These are phyloP conservation scores for Russula lepida DNA, from an alignment of 768 basidiomycete species.

Conservation along the genomic window DNA sequence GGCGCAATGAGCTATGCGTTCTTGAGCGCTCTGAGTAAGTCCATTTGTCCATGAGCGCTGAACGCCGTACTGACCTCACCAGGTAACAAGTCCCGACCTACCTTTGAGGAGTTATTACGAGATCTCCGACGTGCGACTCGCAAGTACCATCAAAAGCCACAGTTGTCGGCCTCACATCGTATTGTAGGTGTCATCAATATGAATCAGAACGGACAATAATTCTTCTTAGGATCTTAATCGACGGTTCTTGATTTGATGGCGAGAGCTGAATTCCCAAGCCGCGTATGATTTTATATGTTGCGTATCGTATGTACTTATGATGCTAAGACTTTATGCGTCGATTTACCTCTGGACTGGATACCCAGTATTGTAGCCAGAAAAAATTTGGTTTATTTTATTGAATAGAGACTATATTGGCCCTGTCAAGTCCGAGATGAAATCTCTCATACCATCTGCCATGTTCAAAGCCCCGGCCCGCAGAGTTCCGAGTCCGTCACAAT, in stretches of 20 bases:
- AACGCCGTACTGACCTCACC: neutral
- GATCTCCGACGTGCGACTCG: slow-evolving; percentile 17
- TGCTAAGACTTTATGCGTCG: neutral
- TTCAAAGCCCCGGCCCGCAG: too few species aligned
- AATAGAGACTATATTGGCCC: neutral
- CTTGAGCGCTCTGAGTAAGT: slow-evolving; percentile 14
- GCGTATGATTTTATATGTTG: neutral
- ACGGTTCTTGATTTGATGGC: slow-evolving; percentile 12
- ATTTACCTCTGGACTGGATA: neutral
- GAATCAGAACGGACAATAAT: neutral
- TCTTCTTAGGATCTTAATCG: slow-evolving; percentile 1
- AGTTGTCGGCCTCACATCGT: slow-evolving; percentile 18
- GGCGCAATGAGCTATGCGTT: slow-evolving; percentile 23
- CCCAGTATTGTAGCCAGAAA: neutral
- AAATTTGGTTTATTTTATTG: neutral
- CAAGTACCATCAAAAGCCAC: slow-evolving; percentile 20
- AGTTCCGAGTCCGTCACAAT: too few species aligned
- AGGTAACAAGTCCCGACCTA: slow-evolving; percentile 14
- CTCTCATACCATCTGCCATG: too few species aligned
- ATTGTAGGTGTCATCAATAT: slow-evolving; percentile 12
- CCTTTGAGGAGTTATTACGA: slow-evolving; percentile 17
- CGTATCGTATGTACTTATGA: slow-evolving; percentile 5
- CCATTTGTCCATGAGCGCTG: neutral
- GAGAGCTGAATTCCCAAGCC: neutral
- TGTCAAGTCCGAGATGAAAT: too few species aligned